Conservation (phyloP, 176 grass and related monocot genomes). For the Zoysia japonica region DNA sequence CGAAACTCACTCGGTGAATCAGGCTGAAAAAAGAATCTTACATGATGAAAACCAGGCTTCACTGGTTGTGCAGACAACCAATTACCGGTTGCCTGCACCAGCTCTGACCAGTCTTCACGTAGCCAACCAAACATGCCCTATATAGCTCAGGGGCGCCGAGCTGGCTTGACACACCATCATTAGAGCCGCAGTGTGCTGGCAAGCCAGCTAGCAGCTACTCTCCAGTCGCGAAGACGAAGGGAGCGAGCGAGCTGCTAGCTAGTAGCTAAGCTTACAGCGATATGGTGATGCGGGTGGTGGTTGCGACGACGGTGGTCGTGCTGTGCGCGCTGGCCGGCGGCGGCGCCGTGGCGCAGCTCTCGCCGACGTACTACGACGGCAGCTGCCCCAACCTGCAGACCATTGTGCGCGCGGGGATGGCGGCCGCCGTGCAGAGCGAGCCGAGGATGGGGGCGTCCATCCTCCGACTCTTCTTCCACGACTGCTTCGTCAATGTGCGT, state of each 20-base stretch:
- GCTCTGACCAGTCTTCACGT: too few species aligned
- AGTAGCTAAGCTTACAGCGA: neutral
- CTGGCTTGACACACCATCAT: slow-evolving; percentile 1
- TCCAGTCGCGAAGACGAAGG: neutral
- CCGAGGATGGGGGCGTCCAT: slow-evolving; percentile 71
- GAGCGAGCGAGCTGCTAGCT: neutral
- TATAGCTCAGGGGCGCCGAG: neutral
- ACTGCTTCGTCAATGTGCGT: slow-evolving; percentile 91
- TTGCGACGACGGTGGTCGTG: neutral
- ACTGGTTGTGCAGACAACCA: too few species aligned
- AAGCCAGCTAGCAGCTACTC: neutral
- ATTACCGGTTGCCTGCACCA: too few species aligned
- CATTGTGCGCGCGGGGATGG: slow-evolving; percentile 62
- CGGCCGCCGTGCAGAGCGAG: slow-evolving; percentile 48
- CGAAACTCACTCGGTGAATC: too few species aligned
- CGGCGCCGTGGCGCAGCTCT: slow-evolving; percentile 55
- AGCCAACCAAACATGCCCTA: neutral
- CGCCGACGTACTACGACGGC: slow-evolving; percentile 54
- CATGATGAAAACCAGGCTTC: too few species aligned
- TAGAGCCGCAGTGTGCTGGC: neutral
- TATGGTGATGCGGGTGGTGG: neutral
- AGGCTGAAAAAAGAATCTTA: too few species aligned
- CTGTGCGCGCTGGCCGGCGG: slow-evolving; percentile 19
- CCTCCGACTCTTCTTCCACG: slow-evolving; percentile 95
- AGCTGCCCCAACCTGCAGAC: slow-evolving; percentile 51